Base-by-base conservation (phyloP, 306 rosid genomes). In the Luffa acutangula region DNA sequence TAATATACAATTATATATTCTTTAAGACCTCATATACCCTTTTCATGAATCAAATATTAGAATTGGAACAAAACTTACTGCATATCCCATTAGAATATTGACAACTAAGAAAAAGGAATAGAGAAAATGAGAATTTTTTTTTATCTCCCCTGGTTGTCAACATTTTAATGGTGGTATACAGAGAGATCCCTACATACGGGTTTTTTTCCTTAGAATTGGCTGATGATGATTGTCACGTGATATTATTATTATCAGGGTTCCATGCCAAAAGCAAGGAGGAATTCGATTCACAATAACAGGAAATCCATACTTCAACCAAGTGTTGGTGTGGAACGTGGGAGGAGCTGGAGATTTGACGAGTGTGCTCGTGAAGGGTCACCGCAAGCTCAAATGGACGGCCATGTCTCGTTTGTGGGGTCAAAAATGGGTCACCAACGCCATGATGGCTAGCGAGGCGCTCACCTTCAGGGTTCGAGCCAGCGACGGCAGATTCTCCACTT, bases 321-420 rank as follows among this genome's bases (percentile, higher is more conserved):
- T 91, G 1, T 5, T 78, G 77, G 89, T 92, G 58, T 88, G 90
- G 89, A 92, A 92, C 67, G 97, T 91, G 37, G 97, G 86, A 34
- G 98, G 96, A 60, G 91, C 93, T 3, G 98, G 98, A 6, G 96
- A 92, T 18, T 42, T 91, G 13, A 54, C 25, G 5, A 20, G 82
- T 42, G 60, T 92, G 39, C 85, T 76, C 34, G 97, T 94, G 85
- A 94, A 87, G 86, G 95, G 97, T 34, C 25, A 75, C 31, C 12
- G 83, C 13, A 88, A 92, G 15, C 88, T 89, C 31, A 66, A 86
- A 71, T 94, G 97, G 97, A 89, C 88, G 20, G 4, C 62, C 0
- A 63, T 92, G 90, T 80, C 54, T 80, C 43, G 97, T 21, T 45
- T 54, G 80, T 94, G 97, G 98, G 98, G 95, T 52, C 92, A 89